Evolutionary conservation across 2,329 filamentous ascomycete genomes (phyloP).

Genomic region (Pseudocercospora crystallina): DNA sequence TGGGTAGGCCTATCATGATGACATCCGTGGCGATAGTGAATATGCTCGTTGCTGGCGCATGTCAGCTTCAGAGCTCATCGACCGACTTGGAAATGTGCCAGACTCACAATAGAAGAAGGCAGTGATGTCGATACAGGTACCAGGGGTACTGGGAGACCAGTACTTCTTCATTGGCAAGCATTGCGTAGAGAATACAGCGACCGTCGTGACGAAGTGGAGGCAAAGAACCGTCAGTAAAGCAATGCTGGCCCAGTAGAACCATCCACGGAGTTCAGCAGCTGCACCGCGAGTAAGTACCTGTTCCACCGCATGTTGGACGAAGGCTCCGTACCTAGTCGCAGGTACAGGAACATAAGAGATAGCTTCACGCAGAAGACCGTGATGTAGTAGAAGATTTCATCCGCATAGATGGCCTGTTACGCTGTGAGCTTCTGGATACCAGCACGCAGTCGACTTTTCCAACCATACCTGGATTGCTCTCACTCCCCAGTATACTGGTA

Average conservation of each 20-base stretch:
- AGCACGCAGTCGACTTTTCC: background rate
- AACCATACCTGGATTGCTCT: constrained; percentile 22
- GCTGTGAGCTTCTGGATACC: background rate
- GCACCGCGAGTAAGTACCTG: too few relatives aligned
- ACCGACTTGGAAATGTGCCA: background rate
- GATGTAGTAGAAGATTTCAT: constrained; percentile 40
- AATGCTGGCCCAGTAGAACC: constrained; percentile 27
- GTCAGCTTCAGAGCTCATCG: background rate
- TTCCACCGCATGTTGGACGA: background rate
- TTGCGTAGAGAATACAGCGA: constrained; percentile 39
- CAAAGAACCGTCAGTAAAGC: constrained; percentile 37
- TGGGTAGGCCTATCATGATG: constrained; percentile 40
- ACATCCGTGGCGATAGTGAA: constrained; percentile 42
- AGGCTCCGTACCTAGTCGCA: constrained; percentile 34
- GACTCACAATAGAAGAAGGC: constrained; percentile 35
- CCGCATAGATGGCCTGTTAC: constrained; percentile 26
- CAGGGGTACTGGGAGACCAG: constrained; percentile 30
- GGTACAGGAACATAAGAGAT: constrained; percentile 41
- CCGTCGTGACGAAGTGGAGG: constrained; percentile 35
- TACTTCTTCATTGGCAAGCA: constrained; percentile 39
- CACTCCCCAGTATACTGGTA: constrained; percentile 19
- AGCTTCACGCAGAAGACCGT: constrained; percentile 44
- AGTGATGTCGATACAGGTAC: constrained; percentile 37
- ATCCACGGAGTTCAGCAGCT: constrained; percentile 25
- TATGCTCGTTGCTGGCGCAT: constrained; percentile 24